Conservation (phyloP, 2,329 filamentous ascomycete species). For the Cordyceps javanica region DNA sequence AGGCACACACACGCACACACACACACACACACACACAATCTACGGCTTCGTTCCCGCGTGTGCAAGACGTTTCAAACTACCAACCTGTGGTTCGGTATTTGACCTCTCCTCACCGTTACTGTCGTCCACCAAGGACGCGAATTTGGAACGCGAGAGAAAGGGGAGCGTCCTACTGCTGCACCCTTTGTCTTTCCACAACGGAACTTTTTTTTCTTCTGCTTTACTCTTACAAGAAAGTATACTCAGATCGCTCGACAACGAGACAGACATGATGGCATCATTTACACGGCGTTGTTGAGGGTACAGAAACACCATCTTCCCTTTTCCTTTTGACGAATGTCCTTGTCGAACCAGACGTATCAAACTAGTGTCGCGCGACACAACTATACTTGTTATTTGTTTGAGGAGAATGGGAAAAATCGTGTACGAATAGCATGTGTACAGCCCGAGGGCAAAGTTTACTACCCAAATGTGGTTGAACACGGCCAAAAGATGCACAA, state of each 20-base stretch:
- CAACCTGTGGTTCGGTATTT: neutral
- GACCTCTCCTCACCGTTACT: neutral
- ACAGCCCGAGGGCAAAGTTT: neutral
- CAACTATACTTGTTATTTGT: neutral
- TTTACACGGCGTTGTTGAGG: neutral
- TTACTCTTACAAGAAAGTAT: neutral
- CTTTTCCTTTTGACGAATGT: neutral
- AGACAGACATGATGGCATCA: neutral
- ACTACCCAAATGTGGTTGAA: neutral
- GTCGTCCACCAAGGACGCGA: neutral
- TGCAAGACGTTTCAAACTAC: neutral
- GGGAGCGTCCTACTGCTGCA: neutral
- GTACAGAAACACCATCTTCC: neutral
- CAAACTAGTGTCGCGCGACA: neutral
- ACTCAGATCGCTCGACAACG: neutral
- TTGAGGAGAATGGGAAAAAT: neutral
- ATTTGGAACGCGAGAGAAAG: neutral
- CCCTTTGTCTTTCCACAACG: neutral
- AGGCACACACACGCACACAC: neutral
- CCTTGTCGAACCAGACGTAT: neutral
- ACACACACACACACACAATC: neutral
- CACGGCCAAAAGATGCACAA: no score
- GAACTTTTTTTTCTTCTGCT: neutral
- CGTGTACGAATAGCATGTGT: neutral
- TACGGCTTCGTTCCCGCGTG: conserved; percentile 3